phyloP scores from a whole-genome alignment of 1,284 basidiomycete genomes.

The Fomes fomentarius region DNA sequence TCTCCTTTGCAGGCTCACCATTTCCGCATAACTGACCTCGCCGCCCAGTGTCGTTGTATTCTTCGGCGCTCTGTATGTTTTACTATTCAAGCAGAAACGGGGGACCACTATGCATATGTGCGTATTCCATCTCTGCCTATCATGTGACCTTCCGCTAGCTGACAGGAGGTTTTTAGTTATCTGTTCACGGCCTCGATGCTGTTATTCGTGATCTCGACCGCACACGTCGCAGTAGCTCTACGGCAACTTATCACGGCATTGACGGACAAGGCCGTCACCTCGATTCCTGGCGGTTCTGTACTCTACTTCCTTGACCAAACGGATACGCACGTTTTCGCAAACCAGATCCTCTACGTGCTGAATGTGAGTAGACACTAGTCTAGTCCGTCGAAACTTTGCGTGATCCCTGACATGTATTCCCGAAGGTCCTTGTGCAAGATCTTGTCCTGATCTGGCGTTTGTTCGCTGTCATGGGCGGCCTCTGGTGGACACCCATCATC shows the following conservation, averaged over 20 bases:
- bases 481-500: neutral
- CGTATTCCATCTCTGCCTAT: too few species aligned
- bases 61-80: constrained; percentile 5
- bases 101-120: neutral
- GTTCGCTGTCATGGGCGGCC: constrained; percentile 1
- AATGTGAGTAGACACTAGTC: neutral
- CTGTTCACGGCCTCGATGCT: constrained; percentile 1
- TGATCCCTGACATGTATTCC: neutral
- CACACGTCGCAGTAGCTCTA: constrained; percentile 7
- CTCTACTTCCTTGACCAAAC: constrained; percentile 11
- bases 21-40: too few species aligned
- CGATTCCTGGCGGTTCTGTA: neutral
- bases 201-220: constrained; percentile 2
- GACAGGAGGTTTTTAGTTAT: neutral
- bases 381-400: neutral
- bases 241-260: constrained; percentile 4
- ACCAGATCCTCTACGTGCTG: constrained; percentile 5
- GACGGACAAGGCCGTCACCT: constrained; percentile 1
- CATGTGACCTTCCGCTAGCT: too few species aligned
- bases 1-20: too few species aligned
- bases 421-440: neutral
- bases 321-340: neutral
- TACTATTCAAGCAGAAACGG: neutral
- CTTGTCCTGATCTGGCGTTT: constrained; percentile 3
- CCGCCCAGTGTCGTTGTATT: constrained; percentile 3